Base-by-base conservation (phyloP, 352 stramenopile species). In the Albugo candida region DNA sequence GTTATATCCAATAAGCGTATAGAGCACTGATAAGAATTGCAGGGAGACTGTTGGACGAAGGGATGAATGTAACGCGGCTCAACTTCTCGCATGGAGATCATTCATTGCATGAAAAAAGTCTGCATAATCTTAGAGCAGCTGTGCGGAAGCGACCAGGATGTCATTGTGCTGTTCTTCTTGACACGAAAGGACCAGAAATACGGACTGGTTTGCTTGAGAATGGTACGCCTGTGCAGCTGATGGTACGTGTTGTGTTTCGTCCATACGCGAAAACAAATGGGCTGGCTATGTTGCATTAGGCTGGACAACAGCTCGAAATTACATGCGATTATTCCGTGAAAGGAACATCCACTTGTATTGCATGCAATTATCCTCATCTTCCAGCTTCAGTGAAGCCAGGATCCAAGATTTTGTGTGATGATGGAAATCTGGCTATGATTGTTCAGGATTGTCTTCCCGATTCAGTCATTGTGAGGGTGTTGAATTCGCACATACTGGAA, bases 1-100 rank as follows among this genome's bases (percentile, higher is more conserved):
- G n/a, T n/a, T n/a, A 31, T 31, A 31, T 31, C 24, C 24, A 31
- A 10, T 31, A 31, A 31, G 24, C 8, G 24, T 31, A 31, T 8
- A 8, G 24, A 31, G 24, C 8, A 31, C n/a, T 31, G 24, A 31
- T 10, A 3, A 31, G 8, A 31, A 10, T 8, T 10, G 3, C 8
- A 31, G 24, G 24, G 8, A 31, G 24, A 8, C 24, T 31, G 35
- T 73, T 88, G 12, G 87, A 79, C 50, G 76, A 92, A 45, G 89
- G 89, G 0, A 67, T 97, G 59, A 71, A 83, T 56, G 88, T 96
- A 51, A 92, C 92, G 60, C 76, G 91, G 56, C 80, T 97, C 48
- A 97, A 97, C 72, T 97, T 97, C 55, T 95, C 82, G n/a, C 91
- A 97, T 59, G 84, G 83, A 39, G 84, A 92, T 52, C 76, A 83